phyloP scores from a whole-genome alignment of 148 eudicot species.

The Amaranthus palmeri region DNA sequence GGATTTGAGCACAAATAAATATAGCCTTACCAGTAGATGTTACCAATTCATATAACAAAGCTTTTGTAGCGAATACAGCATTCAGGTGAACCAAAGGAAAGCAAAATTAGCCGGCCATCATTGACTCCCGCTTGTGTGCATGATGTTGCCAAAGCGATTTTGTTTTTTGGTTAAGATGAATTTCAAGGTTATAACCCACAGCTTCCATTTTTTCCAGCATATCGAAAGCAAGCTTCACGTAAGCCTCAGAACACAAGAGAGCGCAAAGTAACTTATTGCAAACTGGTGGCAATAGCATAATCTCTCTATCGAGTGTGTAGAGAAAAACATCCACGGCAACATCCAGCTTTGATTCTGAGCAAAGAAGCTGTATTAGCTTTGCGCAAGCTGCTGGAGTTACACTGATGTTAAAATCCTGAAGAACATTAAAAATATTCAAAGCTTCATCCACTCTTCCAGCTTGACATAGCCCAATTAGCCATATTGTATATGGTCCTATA shows the following conservation, averaged over 20 bases:
- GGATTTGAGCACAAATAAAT: background rate
- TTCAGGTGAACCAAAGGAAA: background rate
- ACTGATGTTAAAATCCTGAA: slow-evolving; percentile 37
- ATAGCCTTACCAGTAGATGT: background rate
- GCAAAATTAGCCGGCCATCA: background rate
- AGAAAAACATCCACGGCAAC: slow-evolving; percentile 51
- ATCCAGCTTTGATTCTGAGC: slow-evolving; percentile 38
- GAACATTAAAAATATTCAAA: slow-evolving; percentile 43
- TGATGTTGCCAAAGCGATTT: slow-evolving; percentile 33
- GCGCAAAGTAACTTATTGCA: slow-evolving; percentile 47
- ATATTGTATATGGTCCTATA: slow-evolving; percentile 61
- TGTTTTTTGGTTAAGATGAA: slow-evolving; percentile 36
- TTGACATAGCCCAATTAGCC: slow-evolving; percentile 72
- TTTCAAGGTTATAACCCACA: slow-evolving; percentile 49
- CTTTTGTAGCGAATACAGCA: background rate
- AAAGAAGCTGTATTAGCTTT: slow-evolving; percentile 48
- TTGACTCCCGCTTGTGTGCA: slow-evolving; percentile 22
- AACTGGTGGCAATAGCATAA: slow-evolving; percentile 33
- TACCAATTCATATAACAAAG: background rate
- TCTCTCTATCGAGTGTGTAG: slow-evolving; percentile 54
- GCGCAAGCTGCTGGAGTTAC: slow-evolving; percentile 67
- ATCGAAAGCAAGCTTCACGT: slow-evolving; percentile 35
- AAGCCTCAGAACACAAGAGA: slow-evolving; percentile 38
- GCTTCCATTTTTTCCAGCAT: slow-evolving; percentile 52
- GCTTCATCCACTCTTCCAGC: slow-evolving; percentile 52